Evolutionary conservation across 176 grass and related monocot species (phyloP), one percentile per base, ranked within the genome.

Genomic region (Raddia guianensis): DNA sequence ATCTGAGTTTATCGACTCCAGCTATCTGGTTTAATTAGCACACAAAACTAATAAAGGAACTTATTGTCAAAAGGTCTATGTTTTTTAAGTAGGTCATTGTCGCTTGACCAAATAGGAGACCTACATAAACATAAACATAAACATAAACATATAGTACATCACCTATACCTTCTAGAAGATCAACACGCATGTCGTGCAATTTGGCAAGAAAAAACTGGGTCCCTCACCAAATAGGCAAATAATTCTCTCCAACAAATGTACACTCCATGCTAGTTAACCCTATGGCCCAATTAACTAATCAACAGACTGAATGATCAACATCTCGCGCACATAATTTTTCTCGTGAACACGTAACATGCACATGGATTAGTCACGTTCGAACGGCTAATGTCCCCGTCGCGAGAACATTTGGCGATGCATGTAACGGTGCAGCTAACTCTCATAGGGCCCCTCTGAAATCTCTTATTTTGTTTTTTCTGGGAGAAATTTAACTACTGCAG

Each of bases 1-100:
- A 10, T 35, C 14, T 63, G 33, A 35, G 12, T 40, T 64, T 6
- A 64, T 63, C 13, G 15, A 37, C 6, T 40, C 33, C 5, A 16
- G 12, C 14, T 40, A 64, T 64, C 5, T 64, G 35, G 33, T 14
- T 64, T 15, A 64, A 8, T 64, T 15, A 64, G 7, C 62, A 40
- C 33, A 64, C 6, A 19, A 40, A 40, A 40, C n/a, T 48, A 48
- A 35, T 12, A 7, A 34, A 34, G 33, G 11, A 12, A 33, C 59
- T 62, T 6, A 4, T 32, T 4, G 13, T 2, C 8, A 63, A 21
- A 54, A 15, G 0, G 51, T 1, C 15, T 15, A 2, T 21, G 6
- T 68, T 60, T 68, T 15, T 40, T 40, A 40, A 40, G 27, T 27
- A 27, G 20, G 42, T 78, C 80, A 9, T 78, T 73, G 80, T 73